A percentile compares a stretch with the other conserved stretches of the same genome.
These are phyloP conservation scores for Cenchrus americanus DNA, from an alignment of 176 grass and related monocot species.

Conservation along the genomic window DNA sequence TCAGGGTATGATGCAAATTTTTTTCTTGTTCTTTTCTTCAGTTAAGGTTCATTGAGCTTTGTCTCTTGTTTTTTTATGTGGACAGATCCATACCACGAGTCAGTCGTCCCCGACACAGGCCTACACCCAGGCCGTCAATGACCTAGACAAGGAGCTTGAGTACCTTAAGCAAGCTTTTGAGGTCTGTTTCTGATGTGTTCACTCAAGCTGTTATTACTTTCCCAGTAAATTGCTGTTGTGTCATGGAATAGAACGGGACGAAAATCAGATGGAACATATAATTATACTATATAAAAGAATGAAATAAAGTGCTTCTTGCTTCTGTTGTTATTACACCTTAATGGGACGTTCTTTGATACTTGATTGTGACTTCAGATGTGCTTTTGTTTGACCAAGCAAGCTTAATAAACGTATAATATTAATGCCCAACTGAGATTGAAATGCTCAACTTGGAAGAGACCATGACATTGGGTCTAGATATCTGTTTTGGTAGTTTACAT, in stretches of 20 bases:
- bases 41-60: not conserved
- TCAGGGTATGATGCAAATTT: conserved; percentile 39
- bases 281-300: conserved; percentile 1
- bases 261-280: not conserved
- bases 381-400: not conserved
- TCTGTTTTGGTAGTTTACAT: not conserved
- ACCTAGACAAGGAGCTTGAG: conserved; percentile 57
- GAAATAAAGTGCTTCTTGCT: not conserved
- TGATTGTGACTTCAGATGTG: conserved; percentile 1
- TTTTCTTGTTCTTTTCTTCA: not conserved
- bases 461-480: not conserved
- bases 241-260: not conserved
- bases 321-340: not conserved
- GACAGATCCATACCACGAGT: conserved; percentile 57
- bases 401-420: not conserved
- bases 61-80: conserved; percentile 3
- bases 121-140: conserved; percentile 58
- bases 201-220: not conserved
- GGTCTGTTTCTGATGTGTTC: conserved; percentile 26
- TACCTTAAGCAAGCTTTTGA: conserved; percentile 59
- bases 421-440: not conserved
- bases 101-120: conserved; percentile 60
- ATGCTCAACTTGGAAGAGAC: not conserved
- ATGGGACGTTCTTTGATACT: not conserved
- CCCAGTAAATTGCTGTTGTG: not conserved